A percentile compares a stretch with the other conserved stretches of the same genome.
phyloP scores from a whole-genome alignment of 345 rosid genomes.

The Salix caprea region DNA sequence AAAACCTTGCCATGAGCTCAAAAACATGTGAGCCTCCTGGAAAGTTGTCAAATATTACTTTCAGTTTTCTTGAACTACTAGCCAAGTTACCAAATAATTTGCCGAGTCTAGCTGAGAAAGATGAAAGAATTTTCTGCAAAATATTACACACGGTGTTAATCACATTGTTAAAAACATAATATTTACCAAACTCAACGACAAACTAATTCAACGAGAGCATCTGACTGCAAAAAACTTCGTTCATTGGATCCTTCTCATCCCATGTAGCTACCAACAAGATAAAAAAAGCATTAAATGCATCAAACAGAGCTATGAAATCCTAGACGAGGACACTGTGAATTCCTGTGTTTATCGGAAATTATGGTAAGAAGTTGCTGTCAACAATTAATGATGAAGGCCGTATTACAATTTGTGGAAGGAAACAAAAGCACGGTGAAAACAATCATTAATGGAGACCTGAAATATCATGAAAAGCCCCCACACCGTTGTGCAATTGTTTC shows the following conservation, averaged over 20 bases:
- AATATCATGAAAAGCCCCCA: background rate
- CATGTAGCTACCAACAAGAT: background rate
- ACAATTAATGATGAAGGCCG: slow-evolving; percentile 18
- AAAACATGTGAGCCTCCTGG: slow-evolving; percentile 54
- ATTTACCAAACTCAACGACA: background rate
- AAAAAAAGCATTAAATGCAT: slow-evolving; percentile 13
- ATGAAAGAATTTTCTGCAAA: slow-evolving; percentile 34
- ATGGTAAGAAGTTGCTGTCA: slow-evolving; percentile 15
- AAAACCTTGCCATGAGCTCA: slow-evolving; percentile 52
- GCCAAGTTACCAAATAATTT: slow-evolving; percentile 26
- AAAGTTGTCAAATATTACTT: slow-evolving; percentile 44
- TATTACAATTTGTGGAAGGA: slow-evolving; percentile 1
- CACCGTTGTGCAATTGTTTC: background rate
- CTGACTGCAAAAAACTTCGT: background rate
- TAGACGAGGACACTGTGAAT: background rate
- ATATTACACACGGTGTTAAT: background rate
- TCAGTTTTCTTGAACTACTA: slow-evolving; percentile 17
- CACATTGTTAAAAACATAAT: background rate
- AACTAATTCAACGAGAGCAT: background rate
- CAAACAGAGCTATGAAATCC: background rate
- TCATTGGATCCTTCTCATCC: background rate
- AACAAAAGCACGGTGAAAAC: background rate
- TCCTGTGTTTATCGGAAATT: background rate
- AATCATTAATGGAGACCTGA: slow-evolving; percentile 2
- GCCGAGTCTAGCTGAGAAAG: slow-evolving; percentile 35